phyloP scores from a whole-genome alignment of 2,329 filamentous ascomycete species.

The Alternaria consortialis region DNA sequence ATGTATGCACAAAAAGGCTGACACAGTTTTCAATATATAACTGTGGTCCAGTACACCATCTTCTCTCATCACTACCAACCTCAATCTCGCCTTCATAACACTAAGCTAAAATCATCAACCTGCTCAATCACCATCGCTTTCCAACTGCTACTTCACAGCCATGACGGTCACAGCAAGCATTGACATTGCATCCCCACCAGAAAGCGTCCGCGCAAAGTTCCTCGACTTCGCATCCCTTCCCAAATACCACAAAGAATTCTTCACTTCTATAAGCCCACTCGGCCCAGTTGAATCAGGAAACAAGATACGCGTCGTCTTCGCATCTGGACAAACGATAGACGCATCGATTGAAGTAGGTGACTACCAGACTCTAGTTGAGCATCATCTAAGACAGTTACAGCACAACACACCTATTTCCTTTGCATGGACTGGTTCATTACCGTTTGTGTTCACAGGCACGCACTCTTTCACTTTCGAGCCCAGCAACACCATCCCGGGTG shows the following conservation, averaged over 20 bases:
- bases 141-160: not conserved
- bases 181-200: constrained; percentile 28
- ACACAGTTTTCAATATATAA: not conserved
- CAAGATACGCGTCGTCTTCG: constrained; percentile 22
- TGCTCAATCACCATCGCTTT: not conserved
- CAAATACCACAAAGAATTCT: constrained; percentile 22
- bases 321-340: constrained; percentile 16
- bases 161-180: constrained; percentile 24
- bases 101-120: not conserved
- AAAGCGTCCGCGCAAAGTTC: constrained; percentile 25
- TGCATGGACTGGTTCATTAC: constrained; percentile 24
- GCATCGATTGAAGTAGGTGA: constrained; percentile 14
- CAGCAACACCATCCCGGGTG: constrained; percentile 10
- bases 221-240: constrained; percentile 24
- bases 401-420: constrained; percentile 20
- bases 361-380: not conserved
- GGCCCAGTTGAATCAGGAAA: constrained; percentile 18
- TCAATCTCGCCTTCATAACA: not conserved
- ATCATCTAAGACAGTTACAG: constrained; percentile 6
- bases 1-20: not conserved
- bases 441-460: constrained; percentile 27
- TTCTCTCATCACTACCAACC: not conserved
- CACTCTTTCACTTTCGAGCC: constrained; percentile 29
- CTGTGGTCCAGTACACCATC: not conserved
- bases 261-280: constrained; percentile 26